Conservation (phyloP, 1,284 basidiomycete genomes). For the Apiotrichum laibachii region DNA sequence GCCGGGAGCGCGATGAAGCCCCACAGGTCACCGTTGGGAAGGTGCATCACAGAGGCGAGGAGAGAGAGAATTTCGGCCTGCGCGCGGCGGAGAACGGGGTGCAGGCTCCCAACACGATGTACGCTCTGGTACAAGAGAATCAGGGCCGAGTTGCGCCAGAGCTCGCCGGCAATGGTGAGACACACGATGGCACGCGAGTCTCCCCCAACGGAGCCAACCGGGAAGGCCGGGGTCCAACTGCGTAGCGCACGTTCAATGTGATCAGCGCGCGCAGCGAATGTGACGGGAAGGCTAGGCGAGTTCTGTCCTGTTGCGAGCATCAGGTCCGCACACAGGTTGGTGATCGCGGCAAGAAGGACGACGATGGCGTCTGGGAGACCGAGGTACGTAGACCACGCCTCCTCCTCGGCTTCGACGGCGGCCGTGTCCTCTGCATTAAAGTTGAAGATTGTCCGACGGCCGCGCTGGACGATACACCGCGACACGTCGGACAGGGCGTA, state of each 20-base stretch:
- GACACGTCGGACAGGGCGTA: constrained; percentile 32
- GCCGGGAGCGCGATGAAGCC: constrained; percentile 31
- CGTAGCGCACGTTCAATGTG: constrained; percentile 25
- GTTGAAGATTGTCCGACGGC: constrained; percentile 20
- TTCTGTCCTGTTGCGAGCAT: neutral
- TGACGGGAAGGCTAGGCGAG: neutral
- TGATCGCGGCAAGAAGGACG: constrained; percentile 31
- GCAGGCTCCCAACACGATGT: constrained; percentile 29
- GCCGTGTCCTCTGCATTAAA: constrained; percentile 7
- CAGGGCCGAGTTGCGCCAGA: constrained; percentile 28
- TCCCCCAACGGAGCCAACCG: neutral
- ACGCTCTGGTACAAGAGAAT: constrained; percentile 31
- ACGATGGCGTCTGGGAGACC: constrained; percentile 34
- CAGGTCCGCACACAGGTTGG: constrained; percentile 32
- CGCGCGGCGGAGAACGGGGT: constrained; percentile 29
- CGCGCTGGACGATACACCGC: constrained; percentile 33
- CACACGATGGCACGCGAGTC: constrained; percentile 29
- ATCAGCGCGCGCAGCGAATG: constrained; percentile 18
- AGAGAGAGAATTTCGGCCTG: constrained; percentile 26
- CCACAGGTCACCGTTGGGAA: constrained; percentile 32
- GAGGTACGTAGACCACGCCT: constrained; percentile 34
- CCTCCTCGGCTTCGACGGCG: constrained; percentile 19
- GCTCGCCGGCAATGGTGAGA: constrained; percentile 29
- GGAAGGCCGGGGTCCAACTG: constrained; percentile 17
- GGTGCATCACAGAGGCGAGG: constrained; percentile 24